phyloP scores from a whole-genome alignment of 306 rosid genomes.

The Ammopiptanthus mongolicus region DNA sequence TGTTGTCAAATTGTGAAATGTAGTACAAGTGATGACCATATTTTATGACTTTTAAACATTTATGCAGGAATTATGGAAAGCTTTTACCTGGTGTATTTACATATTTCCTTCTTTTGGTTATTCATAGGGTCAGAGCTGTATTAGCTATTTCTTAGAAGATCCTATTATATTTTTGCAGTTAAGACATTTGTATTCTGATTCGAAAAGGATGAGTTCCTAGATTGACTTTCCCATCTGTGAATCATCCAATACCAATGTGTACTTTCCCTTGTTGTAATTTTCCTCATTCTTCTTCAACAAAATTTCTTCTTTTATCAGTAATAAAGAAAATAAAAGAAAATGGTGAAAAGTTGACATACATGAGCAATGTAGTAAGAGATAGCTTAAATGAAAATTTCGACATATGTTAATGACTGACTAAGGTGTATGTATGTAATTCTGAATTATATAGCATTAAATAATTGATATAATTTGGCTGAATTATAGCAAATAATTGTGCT shows the following conservation, averaged over 20 bases:
- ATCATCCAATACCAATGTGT: neutral
- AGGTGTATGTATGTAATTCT: neutral
- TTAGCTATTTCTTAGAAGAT: neutral
- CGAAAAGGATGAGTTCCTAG: constrained; percentile 2
- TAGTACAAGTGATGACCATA: neutral
- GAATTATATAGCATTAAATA: neutral
- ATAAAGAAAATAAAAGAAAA: neutral
- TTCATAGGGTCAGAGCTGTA: neutral
- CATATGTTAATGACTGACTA: neutral
- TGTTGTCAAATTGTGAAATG: constrained; percentile 5
- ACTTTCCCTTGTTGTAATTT: neutral
- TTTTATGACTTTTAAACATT: constrained; percentile 1
- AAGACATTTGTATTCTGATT: constrained; percentile 10
- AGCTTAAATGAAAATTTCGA: neutral
- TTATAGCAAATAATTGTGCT: neutral
- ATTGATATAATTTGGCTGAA: neutral
- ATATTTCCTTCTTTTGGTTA: neutral
- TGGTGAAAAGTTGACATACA: neutral
- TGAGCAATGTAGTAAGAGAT: neutral
- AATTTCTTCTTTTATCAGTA: neutral
- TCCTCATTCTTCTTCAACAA: neutral
- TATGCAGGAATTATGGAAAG: neutral
- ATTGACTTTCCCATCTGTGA: constrained; percentile 1
- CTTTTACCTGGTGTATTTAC: constrained; percentile 3
- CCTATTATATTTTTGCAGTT: neutral